These are phyloP conservation scores for Lycium barbarum DNA, from an alignment of 257 asterid species.

Conservation along the genomic window DNA sequence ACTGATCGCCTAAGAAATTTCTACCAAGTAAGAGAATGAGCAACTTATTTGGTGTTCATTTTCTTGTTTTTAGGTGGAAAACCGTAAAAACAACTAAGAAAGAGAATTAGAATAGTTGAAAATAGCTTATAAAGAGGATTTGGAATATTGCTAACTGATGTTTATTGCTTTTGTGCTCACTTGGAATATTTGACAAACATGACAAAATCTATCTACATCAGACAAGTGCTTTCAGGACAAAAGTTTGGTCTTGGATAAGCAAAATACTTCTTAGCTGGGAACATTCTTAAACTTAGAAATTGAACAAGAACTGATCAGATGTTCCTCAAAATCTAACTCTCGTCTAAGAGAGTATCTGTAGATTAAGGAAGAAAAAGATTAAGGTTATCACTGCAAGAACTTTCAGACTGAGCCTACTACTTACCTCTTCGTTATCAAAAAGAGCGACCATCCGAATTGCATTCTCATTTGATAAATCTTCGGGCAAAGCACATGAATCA, in stretches of 20 bases:
- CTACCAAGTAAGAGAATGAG: constrained; percentile 2
- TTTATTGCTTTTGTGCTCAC: not conserved
- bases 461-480: constrained; percentile 72
- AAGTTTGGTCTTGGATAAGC: not conserved
- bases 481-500: constrained; percentile 78
- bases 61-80: not conserved
- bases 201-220: constrained; percentile 10
- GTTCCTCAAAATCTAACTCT: constrained; percentile 21
- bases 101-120: not conserved
- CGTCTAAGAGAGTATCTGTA: constrained; percentile 12
- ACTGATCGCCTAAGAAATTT: not conserved
- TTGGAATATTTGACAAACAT: constrained; percentile 11
- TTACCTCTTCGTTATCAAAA: constrained; percentile 97
- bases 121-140: not conserved
- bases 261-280: not conserved
- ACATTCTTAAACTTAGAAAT: not conserved
- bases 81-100: not conserved
- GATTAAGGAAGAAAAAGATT: not conserved
- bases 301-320: constrained; percentile 23
- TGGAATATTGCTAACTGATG: not conserved
- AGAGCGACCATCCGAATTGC: constrained; percentile 91
- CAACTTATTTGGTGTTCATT: not conserved
- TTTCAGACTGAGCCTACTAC: constrained; percentile 30
- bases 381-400: constrained; percentile 17
- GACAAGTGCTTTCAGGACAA: constrained; percentile 19